Conservation (phyloP, 805 yeast species). For the Brettanomyces sp. region DNA sequence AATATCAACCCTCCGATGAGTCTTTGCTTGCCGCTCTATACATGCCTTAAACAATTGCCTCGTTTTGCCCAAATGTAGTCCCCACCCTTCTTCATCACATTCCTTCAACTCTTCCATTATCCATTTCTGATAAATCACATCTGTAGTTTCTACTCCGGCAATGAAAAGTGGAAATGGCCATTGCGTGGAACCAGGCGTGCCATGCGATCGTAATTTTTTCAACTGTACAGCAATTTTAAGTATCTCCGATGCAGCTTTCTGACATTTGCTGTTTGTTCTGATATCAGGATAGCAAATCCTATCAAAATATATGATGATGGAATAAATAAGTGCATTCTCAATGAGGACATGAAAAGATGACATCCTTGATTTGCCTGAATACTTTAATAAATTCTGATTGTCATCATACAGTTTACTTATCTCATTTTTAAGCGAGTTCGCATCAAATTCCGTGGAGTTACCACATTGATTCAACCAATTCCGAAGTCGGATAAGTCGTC, state of each 20-base stretch:
- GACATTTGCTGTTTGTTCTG: conserved; percentile 4
- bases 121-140: conserved; percentile 6
- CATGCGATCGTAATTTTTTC: conserved; percentile 1
- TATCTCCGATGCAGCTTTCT: conserved; percentile 5
- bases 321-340: conserved; percentile 4
- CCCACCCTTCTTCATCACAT: conserved; percentile 4
- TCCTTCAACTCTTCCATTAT: conserved; percentile 3
- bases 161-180: conserved; percentile 7
- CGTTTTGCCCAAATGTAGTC: conserved; percentile 5
- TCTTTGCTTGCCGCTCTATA: conserved; percentile 2
- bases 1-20: conserved; percentile 3
- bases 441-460: conserved; percentile 7
- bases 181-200: conserved; percentile 4
- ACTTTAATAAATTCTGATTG: conserved; percentile 1
- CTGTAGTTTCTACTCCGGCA: conserved; percentile 7
- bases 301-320: conserved; percentile 4
- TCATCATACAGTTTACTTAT: conserved; percentile 2
- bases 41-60: conserved; percentile 3
- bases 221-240: conserved; percentile 4
- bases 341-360: not conserved
- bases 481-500: conserved; percentile 4
- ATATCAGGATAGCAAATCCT: conserved; percentile 5
- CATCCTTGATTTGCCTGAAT: not conserved
- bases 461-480: conserved; percentile 9
- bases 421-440: conserved; percentile 2